Conservation (phyloP, 495 filamentous ascomycete species). For the Delitschia confertaspora region DNA sequence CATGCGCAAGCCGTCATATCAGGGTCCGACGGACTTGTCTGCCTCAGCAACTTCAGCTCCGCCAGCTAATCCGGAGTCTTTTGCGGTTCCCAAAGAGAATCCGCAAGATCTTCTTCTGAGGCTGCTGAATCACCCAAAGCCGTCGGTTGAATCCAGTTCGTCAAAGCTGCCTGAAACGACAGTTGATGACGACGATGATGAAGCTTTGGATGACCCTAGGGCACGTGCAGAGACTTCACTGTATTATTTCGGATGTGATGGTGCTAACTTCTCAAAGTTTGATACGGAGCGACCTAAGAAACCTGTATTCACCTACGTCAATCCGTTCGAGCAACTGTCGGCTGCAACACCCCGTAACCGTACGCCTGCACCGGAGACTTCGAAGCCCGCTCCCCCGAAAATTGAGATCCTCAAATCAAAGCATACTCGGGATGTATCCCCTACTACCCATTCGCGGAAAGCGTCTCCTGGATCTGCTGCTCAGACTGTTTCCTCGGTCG, state of each 20-base stretch:
- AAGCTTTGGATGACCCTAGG: constrained; percentile 14
- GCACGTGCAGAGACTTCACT: constrained; percentile 6
- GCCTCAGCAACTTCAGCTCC: constrained; percentile 26
- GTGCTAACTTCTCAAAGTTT: constrained; percentile 40
- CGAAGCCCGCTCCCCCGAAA: constrained; percentile 21
- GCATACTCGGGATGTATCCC: constrained; percentile 29
- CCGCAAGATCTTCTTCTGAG: constrained; percentile 59
- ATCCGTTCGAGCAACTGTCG: constrained; percentile 69
- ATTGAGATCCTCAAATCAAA: constrained; percentile 36
- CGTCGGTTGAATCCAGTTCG: constrained; percentile 20
- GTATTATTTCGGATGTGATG: constrained; percentile 28
- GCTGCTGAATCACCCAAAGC: constrained; percentile 53
- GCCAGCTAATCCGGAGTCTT: constrained; percentile 14
- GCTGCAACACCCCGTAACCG: constrained; percentile 56
- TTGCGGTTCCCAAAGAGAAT: constrained; percentile 31
- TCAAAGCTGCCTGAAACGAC: constrained; percentile 20
- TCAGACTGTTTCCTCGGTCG: constrained; percentile 63
- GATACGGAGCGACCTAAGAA: constrained; percentile 36
- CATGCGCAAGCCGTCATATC: constrained; percentile 33
- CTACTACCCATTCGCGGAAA: constrained; percentile 30
- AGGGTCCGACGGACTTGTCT: constrained; percentile 31
- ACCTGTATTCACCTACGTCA: constrained; percentile 63
- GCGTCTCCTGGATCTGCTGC: constrained; percentile 21
- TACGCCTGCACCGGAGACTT: constrained; percentile 35
- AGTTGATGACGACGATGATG: constrained; percentile 24